Base-by-base conservation (phyloP, 1,139 yeast species). In the Hansenula sp. region DNA sequence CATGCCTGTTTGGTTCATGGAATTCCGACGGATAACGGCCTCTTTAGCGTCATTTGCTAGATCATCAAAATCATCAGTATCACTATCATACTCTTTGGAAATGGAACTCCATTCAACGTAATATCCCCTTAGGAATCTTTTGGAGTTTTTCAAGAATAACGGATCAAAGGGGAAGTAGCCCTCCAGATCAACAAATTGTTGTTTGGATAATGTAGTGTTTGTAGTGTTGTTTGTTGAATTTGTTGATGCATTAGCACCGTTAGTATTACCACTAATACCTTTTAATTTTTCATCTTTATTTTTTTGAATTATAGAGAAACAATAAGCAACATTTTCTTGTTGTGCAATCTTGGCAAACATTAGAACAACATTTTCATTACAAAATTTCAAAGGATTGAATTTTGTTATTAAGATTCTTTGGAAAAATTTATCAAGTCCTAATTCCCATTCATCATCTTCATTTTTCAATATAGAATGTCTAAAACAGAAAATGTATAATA, bases 111-210 rank as follows among this genome's bases (percentile, higher is more conserved):
- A 93, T 57, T 90, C 95, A 27, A 90, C 79, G 60, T 84, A 89
- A 44, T 74, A 71, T 33, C 72, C 76, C 28, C 71, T 67, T 48
- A 84, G 67, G 33, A 81, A 70, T 21, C 65, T 66, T 54, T 81
- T 80, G 45, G 89, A 76, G 19, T 65, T 66, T 38, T 84, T 86
- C 51, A 93, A 73, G 41, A 86, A 80, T 51, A 93, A 67, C 1
- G 99, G 99, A 68, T 93, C 99, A 62, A 88, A 93, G 12, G 99
- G 99, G 66, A 93, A 93, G 62, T 89, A 93, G 13, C 94, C 91
- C 61, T 90, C 96, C 44, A 90, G 70, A 60, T 89, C 95, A 53
- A 87, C 77, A 60, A 88, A 89, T 59, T 90, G 96, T 60, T 86
- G 93, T 58, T 78, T 77, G 50, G 80, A 76, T 38, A 66, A 15